Evolutionary conservation across 2,329 filamentous ascomycete species (phyloP).

Genomic region (Diplodia corticola): DNA sequence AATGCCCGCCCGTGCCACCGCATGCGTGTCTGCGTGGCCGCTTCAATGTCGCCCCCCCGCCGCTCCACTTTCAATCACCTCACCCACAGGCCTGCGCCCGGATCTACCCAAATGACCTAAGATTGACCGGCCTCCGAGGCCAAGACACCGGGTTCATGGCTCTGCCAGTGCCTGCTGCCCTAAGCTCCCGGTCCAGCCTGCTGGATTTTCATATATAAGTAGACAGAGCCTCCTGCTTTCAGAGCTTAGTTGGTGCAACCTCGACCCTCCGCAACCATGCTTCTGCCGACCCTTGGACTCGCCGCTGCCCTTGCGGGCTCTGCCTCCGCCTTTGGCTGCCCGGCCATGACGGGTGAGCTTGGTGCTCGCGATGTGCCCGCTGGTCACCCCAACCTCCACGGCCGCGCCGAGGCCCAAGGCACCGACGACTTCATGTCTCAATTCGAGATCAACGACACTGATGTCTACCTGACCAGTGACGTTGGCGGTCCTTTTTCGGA

Average conservation of each 20-base stretch:
- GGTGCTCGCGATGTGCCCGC: conserved; percentile 31
- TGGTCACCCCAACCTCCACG: conserved; percentile 30
- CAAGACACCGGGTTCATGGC: conserved; percentile 17
- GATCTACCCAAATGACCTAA: conserved; percentile 23
- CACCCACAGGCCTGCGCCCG: conserved; percentile 16
- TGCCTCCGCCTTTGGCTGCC: conserved; percentile 29
- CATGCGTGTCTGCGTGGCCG: conserved; percentile 22
- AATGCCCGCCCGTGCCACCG: conserved; percentile 17
- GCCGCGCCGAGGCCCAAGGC: conserved; percentile 31
- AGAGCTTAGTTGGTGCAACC: not conserved
- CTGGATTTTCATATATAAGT: conserved; percentile 17
- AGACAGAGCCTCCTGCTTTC: not conserved
- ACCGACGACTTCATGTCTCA: conserved; percentile 40
- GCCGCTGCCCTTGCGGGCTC: conserved; percentile 22
- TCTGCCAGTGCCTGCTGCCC: not conserved
- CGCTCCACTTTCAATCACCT: conserved; percentile 24
- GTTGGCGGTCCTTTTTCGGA: conserved; percentile 68
- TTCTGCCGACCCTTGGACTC: conserved; percentile 18
- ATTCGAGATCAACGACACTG: conserved; percentile 40
- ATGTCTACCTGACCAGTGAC: conserved; percentile 58
- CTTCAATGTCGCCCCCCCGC: conserved; percentile 19
- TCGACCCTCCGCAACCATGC: conserved; percentile 9
- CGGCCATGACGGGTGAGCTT: conserved; percentile 37
- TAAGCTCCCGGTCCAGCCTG: conserved; percentile 11
- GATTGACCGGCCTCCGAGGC: conserved; percentile 20